A percentile compares a stretch with the other conserved stretches of the same genome.
Evolutionary conservation across 345 rosid species (phyloP).

Genomic region (Combretum micranthum): DNA sequence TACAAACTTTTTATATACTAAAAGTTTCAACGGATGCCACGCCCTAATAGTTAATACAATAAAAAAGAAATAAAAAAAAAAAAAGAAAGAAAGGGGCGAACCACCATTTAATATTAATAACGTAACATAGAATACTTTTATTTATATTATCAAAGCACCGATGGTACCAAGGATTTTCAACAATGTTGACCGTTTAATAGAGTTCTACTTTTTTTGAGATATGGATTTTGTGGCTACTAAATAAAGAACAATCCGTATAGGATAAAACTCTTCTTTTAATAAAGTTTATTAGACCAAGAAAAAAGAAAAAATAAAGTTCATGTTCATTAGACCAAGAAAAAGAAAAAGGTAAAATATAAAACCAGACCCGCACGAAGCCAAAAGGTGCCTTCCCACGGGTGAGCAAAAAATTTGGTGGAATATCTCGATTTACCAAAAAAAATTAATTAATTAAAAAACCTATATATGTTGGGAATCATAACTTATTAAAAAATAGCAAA

Average conservation of each 20-base stretch:
- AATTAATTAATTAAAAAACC: background rate
- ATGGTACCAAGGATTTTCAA: too few species aligned
- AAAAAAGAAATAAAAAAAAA: too few species aligned
- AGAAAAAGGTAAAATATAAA: background rate
- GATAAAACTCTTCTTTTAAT: constrained; percentile 15
- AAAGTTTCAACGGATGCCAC: too few species aligned
- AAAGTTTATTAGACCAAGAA: constrained; percentile 1
- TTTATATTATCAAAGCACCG: too few species aligned
- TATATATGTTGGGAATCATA: constrained; percentile 3
- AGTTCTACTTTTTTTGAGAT: too few species aligned
- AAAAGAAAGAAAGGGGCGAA: too few species aligned
- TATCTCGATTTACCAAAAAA: constrained; percentile 2
- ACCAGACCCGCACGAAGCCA: constrained; percentile 13
- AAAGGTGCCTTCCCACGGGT: background rate
- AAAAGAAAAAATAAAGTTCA: background rate
- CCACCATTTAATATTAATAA: too few species aligned
- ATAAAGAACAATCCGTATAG: background rate
- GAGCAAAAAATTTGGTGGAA: background rate
- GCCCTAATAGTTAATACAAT: too few species aligned
- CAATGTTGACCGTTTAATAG: too few species aligned
- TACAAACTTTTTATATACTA: too few species aligned
- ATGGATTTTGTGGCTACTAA: background rate
- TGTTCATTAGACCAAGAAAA: background rate
- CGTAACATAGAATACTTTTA: too few species aligned
- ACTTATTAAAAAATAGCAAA: background rate